Percentiles rank a stretch among this genome's conserved stretches.
These are phyloP conservation scores for Fusarium avenaceum DNA, from an alignment of 2,329 filamentous ascomycete genomes.

Conservation along the genomic window DNA sequence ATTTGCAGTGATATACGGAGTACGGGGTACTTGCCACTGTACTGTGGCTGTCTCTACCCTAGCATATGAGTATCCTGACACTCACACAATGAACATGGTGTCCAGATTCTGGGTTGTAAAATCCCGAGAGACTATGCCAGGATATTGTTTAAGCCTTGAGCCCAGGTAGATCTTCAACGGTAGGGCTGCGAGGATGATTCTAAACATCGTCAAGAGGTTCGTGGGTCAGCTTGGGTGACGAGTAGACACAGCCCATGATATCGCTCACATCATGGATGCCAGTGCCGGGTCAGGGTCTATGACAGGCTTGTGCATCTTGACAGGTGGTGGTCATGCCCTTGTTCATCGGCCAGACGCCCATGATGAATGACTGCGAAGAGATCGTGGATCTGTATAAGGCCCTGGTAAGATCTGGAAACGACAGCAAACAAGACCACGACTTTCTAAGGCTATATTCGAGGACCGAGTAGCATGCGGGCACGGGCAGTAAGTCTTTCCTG, in stretches of 20 bases:
- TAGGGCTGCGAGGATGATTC: constrained; percentile 48
- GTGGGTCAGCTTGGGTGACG: constrained; percentile 32
- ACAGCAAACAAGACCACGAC: constrained; percentile 22
- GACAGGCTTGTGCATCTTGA: constrained; percentile 48
- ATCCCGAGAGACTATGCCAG: constrained; percentile 28
- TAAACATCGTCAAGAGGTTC: constrained; percentile 40
- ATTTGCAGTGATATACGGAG: neutral
- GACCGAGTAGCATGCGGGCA: constrained; percentile 19
- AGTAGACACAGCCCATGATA: constrained; percentile 43
- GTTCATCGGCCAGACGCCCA: constrained; percentile 18
- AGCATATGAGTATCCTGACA: constrained; percentile 25
- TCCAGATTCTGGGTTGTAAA: constrained; percentile 24
- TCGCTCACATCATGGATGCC: constrained; percentile 40
- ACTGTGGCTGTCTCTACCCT: constrained; percentile 8
- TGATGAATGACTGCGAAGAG: constrained; percentile 21
- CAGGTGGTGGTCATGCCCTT: constrained; percentile 33
- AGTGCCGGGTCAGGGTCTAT: constrained; percentile 47
- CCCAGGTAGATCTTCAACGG: constrained; percentile 24
- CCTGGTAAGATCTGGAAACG: constrained; percentile 45
- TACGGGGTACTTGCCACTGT: constrained; percentile 9
- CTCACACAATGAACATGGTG: constrained; percentile 13
- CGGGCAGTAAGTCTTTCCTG: constrained; percentile 30
- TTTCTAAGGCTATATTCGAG: constrained; percentile 16
- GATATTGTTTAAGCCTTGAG: constrained; percentile 36
- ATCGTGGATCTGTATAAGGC: constrained; percentile 32